Evolutionary conservation across 495 filamentous ascomycete genomes (phyloP), one percentile per base, ranked within the genome.

Genomic region (Xanthoparmelia taractica): DNA sequence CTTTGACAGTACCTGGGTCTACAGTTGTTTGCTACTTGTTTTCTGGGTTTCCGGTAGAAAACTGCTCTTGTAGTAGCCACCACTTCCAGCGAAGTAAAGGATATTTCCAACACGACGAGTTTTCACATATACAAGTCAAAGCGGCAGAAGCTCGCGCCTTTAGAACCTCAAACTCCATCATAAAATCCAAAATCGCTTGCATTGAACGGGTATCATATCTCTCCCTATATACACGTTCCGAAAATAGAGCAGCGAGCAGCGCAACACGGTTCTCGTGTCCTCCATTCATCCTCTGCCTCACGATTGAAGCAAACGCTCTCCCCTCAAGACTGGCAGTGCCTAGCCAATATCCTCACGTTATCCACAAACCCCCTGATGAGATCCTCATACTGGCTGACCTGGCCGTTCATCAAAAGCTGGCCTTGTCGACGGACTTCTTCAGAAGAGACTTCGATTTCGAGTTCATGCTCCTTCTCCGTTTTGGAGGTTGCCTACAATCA

Each of bases 301-400:
- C 13, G 7, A 20, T 54, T 33, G 50, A 54, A n/a, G 50, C 27
- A 10, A 25, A 43, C 18, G 37, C 60, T n/a, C 33, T 29, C 0
- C 20, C 37, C 50, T 36, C 11, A 61, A 5, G 33, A 25, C 37
- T 50, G 60, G 40, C 61, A 63, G 43, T 65, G 64, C 59, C 84
- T 75, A n/a, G 85, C 84, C 63, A 93, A 71, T 2, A 89, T 71
- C 41, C 87, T 78, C 36, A 95, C 83, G 72, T 97, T 96, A 73
- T 96, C 87, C 68, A 96, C 76, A 61, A 96, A 86, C 0, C 90
- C 91, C 63, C 88, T 87, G 8, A 96, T 82, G 15, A 96, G 69
- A 11, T 88, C 82, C 48, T 85, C 78, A 69, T 92, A 96, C 59
- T 85, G 79, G 67, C 88, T 86, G 4, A 80, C 80, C 65, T 88